A percentile compares a stretch with the other conserved stretches of the same genome.
These are phyloP conservation scores for Dalbergia oliveri DNA, from an alignment of 306 rosid species.

Conservation along the genomic window DNA sequence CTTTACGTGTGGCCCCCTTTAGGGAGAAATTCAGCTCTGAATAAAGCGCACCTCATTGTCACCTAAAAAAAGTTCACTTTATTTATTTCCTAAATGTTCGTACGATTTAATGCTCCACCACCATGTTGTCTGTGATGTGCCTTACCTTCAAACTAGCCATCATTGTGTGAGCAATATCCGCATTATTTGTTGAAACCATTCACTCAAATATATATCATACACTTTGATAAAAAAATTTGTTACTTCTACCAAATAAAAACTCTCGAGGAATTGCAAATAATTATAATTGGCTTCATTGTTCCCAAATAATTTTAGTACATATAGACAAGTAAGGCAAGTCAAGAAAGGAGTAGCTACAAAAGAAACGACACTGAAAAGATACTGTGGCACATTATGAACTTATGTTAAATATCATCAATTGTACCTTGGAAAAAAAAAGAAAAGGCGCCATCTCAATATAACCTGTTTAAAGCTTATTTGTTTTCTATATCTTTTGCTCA, in stretches of 20 bases:
- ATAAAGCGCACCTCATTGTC: constrained; percentile 18
- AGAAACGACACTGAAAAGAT: not conserved
- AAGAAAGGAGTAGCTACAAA: constrained; percentile 2
- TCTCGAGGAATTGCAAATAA: constrained; percentile 27
- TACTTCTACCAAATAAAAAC: not conserved
- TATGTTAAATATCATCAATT: not conserved
- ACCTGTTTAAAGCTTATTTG: not conserved
- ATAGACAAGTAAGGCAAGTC: not conserved
- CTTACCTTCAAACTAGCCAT: constrained; percentile 48
- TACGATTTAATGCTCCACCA: constrained; percentile 5
- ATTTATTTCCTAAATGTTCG: constrained; percentile 7
- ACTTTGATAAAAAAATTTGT: not conserved
- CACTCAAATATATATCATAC: not conserved
- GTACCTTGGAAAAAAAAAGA: not conserved
- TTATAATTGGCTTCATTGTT: not conserved
- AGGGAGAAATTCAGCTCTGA: constrained; percentile 34
- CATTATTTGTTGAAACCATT: constrained; percentile 9
- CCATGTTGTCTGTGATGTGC: constrained; percentile 26
- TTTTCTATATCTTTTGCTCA: not conserved
- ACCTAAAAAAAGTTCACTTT: not conserved
- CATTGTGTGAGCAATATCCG: constrained; percentile 48
- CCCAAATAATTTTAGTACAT: not conserved
- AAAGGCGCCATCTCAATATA: not conserved
- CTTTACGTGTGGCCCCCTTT: constrained; percentile 34
- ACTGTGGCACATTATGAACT: constrained; percentile 6